Evolutionary conservation across 352 stramenopile species (phyloP).

Genomic region (Globisporangium megalacanthum): DNA sequence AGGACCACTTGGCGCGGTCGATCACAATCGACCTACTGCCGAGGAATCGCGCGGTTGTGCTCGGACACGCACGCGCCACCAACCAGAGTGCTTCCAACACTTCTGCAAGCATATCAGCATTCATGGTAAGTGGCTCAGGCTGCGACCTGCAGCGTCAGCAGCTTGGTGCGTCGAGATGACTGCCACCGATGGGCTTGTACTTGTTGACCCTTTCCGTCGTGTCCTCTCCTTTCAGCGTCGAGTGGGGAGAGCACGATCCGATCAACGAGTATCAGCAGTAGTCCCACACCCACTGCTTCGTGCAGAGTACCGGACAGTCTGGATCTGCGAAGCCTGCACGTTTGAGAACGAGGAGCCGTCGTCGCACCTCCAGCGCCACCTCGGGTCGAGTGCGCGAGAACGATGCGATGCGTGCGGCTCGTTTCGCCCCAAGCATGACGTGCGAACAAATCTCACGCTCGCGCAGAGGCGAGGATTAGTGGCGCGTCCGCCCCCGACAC

Average conservation of each 20-base stretch:
- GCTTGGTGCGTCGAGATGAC: not conserved
- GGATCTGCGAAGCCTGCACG: conserved; percentile 76
- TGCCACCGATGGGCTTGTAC: not conserved
- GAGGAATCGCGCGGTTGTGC: not conserved
- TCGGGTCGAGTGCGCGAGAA: conserved; percentile 12
- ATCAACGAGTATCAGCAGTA: not conserved
- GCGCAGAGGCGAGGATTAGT: conserved; percentile 71
- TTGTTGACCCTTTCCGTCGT: not conserved
- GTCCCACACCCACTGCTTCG: too few species aligned
- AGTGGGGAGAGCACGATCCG: not conserved
- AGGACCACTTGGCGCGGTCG: conserved; percentile 50
- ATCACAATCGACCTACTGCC: conserved; percentile 40
- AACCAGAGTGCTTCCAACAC: not conserved
- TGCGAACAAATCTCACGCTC: conserved; percentile 37
- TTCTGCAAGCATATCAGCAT: too few species aligned
- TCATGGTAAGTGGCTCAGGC: too few species aligned
- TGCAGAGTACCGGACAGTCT: conserved; percentile 47
- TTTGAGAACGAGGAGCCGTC: conserved; percentile 56
- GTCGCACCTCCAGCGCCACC: conserved; percentile 8
- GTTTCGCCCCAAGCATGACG: conserved; percentile 18
- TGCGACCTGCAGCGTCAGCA: too few species aligned
- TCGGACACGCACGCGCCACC: not conserved
- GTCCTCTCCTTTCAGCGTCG: not conserved
- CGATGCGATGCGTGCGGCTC: conserved; percentile 47
- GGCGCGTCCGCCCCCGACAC: conserved; percentile 43